These are phyloP conservation scores for Russula lepida DNA, from an alignment of 768 basidiomycete species.

Conservation along the genomic window DNA sequence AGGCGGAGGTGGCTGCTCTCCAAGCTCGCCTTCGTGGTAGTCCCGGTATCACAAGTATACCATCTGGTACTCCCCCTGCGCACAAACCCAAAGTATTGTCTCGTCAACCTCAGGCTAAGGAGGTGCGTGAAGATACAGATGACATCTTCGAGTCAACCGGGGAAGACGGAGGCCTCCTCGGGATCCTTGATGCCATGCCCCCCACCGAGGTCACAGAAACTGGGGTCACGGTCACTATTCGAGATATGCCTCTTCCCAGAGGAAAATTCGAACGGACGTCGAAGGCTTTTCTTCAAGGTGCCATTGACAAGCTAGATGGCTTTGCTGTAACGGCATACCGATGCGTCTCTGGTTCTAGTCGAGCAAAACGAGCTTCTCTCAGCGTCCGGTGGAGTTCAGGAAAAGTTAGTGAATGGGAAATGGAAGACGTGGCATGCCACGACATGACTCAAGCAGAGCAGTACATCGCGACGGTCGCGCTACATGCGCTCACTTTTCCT, in stretches of 20 bases:
- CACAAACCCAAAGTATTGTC: background rate
- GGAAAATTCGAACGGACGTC: constrained; percentile 78
- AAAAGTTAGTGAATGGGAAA: constrained; percentile 57
- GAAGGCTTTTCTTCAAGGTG: constrained; percentile 60
- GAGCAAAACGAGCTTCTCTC: constrained; percentile 65
- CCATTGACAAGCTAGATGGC: constrained; percentile 57
- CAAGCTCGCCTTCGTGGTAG: constrained; percentile 35
- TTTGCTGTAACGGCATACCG: constrained; percentile 68
- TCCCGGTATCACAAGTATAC: background rate
- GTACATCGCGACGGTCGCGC: constrained; percentile 78
- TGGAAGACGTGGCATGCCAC: constrained; percentile 79
- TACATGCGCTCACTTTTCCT: constrained; percentile 71
- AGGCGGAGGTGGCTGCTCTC: constrained; percentile 38
- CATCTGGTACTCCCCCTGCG: background rate
- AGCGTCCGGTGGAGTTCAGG: constrained; percentile 65
- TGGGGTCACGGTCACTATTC: constrained; percentile 45
- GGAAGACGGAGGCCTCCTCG: constrained; percentile 59
- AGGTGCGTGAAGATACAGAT: constrained; percentile 6
- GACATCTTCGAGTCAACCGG: constrained; percentile 48
- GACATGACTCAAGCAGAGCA: constrained; percentile 78
- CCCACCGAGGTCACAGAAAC: constrained; percentile 44
- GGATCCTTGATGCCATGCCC: constrained; percentile 60
- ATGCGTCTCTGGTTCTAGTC: constrained; percentile 57
- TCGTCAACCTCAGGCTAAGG: constrained; percentile 5
- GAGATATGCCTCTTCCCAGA: constrained; percentile 77